A percentile compares a stretch with the other conserved stretches of the same genome.
These are phyloP conservation scores for Leishmania aethiopica DNA, from an alignment of 208 protist genomes.

Conservation along the genomic window DNA sequence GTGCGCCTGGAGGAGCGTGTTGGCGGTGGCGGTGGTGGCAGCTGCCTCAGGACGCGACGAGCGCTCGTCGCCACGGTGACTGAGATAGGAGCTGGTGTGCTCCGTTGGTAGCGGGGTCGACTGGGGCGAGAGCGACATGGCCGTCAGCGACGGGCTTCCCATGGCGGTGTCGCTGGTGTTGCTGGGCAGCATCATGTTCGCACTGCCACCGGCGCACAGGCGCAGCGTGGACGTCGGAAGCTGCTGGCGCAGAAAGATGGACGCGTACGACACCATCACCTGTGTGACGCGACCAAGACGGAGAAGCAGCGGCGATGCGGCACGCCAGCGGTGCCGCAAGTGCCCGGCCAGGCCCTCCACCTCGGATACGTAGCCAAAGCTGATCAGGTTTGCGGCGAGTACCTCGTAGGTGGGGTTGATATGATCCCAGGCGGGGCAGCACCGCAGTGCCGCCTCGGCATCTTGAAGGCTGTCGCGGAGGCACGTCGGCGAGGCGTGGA, in stretches of 20 bases:
- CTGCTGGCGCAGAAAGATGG: constrained; percentile 29
- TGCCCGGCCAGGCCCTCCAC: constrained; percentile 19
- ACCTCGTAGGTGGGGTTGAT: constrained; percentile 33
- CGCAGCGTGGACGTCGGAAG: not conserved
- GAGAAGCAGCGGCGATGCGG: constrained; percentile 20
- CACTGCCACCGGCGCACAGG: not conserved
- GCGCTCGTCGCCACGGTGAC: not conserved
- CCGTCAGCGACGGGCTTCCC: not conserved
- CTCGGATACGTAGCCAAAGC: constrained; percentile 28
- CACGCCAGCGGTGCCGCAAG: constrained; percentile 28
- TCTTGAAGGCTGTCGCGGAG: constrained; percentile 29
- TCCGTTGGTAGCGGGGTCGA: not conserved
- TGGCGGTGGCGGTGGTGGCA: not conserved
- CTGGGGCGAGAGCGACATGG: not conserved
- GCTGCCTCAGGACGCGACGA: not conserved
- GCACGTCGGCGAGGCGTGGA: constrained; percentile 22
- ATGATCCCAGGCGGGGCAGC: constrained; percentile 19
- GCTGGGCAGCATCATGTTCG: not conserved
- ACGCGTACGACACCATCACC: constrained; percentile 36
- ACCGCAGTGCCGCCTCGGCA: constrained; percentile 24
- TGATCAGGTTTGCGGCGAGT: constrained; percentile 27
- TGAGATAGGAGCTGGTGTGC: not conserved
- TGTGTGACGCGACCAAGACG: constrained; percentile 30
- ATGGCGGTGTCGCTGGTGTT: not conserved
- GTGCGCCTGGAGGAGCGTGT: not conserved